These are phyloP conservation scores for Globisporangium parvum DNA, from an alignment of 352 stramenopile species.

Conservation along the genomic window DNA sequence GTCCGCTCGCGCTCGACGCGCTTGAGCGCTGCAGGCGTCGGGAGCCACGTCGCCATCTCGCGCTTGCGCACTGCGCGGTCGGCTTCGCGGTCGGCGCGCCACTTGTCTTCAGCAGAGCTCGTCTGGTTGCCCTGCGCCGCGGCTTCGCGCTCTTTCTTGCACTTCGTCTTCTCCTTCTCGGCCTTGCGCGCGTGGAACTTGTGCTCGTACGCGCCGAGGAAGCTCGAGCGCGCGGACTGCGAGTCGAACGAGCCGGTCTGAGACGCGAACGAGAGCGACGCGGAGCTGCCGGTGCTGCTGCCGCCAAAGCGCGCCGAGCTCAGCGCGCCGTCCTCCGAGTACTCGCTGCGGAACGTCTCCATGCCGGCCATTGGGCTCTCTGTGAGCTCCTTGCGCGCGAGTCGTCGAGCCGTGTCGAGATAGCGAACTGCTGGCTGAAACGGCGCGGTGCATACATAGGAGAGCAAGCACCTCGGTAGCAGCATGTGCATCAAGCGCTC, in stretches of 20 bases:
- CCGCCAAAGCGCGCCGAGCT: conserved; percentile 21
- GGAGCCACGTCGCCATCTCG: conserved; percentile 59
- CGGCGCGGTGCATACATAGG: too few species aligned
- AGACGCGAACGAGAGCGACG: conserved; percentile 38
- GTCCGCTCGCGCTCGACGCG: conserved; percentile 25
- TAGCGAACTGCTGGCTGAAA: too few species aligned
- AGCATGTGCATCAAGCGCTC: too few species aligned
- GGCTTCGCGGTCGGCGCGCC: conserved; percentile 39
- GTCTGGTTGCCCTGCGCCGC: conserved; percentile 27
- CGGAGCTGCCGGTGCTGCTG: conserved; percentile 12
- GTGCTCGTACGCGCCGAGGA: conserved; percentile 47
- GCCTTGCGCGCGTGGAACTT: conserved; percentile 50
- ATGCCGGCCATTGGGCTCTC: not conserved
- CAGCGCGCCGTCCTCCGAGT: conserved; percentile 25
- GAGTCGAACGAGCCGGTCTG: conserved; percentile 25
- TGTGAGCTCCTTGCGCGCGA: not conserved
- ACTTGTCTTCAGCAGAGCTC: conserved; percentile 38
- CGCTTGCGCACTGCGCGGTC: conserved; percentile 33
- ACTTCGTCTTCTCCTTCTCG: conserved; percentile 46
- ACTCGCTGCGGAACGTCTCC: conserved; percentile 36
- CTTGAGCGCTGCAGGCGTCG: conserved; percentile 24
- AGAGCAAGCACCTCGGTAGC: too few species aligned
- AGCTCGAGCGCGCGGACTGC: conserved; percentile 40
- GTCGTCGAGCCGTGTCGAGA: not conserved
- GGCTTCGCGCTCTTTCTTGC: conserved; percentile 30